These are phyloP conservation scores for Musa itinerans DNA, from an alignment of 176 grass and related monocot species.

Conservation along the genomic window DNA sequence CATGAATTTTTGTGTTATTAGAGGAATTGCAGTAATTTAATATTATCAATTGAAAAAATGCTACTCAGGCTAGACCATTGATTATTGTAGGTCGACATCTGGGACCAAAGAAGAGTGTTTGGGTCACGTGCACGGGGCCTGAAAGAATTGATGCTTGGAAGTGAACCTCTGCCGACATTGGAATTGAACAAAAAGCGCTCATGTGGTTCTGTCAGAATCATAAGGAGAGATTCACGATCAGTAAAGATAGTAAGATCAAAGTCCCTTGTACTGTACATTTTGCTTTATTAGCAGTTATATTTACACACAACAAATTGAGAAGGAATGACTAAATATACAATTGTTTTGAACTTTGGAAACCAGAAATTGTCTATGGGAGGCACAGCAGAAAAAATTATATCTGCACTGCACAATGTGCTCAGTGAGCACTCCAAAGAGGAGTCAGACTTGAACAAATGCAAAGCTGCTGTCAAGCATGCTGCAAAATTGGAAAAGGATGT, in stretches of 20 bases:
- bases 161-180: constrained; percentile 54
- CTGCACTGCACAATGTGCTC: constrained; percentile 63
- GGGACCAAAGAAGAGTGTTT: constrained; percentile 99
- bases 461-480: constrained; percentile 41
- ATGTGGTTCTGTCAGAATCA: constrained; percentile 62
- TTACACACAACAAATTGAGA: constrained; percentile 2
- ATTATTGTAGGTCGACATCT: constrained; percentile 69
- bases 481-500: constrained; percentile 83
- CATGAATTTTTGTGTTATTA: not conserved
- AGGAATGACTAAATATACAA: constrained; percentile 10
- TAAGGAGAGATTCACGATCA: constrained; percentile 77
- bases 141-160: constrained; percentile 85
- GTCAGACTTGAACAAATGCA: constrained; percentile 69
- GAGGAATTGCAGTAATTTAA: not conserved
- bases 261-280: not conserved
- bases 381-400: constrained; percentile 77
- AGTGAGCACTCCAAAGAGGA: constrained; percentile 52
- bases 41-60: not conserved
- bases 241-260: constrained; percentile 67
- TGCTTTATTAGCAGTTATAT: constrained; percentile 3
- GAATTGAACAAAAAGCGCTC: constrained; percentile 84
- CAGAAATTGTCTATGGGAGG: constrained; percentile 87
- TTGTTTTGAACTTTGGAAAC: constrained; percentile 10
- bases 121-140: constrained; percentile 66
- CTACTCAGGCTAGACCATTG: not conserved